Evolutionary conservation across 352 stramenopile genomes (phyloP).

Genomic region (Pythium rishiriense): DNA sequence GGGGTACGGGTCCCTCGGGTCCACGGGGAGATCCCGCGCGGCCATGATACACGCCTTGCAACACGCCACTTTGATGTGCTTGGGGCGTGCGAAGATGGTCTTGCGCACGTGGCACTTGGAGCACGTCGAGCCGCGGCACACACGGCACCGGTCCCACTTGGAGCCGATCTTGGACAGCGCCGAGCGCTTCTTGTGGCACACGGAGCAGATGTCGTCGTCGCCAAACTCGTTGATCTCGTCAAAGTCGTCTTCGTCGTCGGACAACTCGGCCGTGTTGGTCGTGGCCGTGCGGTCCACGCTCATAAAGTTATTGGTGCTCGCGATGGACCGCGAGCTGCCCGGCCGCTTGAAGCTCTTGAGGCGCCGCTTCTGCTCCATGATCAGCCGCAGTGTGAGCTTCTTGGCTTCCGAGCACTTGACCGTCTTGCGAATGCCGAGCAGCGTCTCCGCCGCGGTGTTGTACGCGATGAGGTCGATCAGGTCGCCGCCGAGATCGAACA

Average conservation of each 20-base stretch:
- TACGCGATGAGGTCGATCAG: constrained; percentile 43
- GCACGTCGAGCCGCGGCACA: constrained; percentile 44
- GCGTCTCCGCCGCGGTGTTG: constrained; percentile 41
- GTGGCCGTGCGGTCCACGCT: constrained; percentile 13
- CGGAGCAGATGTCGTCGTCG: constrained; percentile 18
- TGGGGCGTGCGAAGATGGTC: constrained; percentile 35
- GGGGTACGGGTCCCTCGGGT: constrained; percentile 49
- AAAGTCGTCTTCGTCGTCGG: not conserved
- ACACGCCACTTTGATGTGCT: constrained; percentile 41
- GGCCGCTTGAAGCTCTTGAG: constrained; percentile 6
- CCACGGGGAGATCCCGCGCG: constrained; percentile 36
- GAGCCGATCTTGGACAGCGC: constrained; percentile 22
- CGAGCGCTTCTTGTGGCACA: constrained; percentile 25
- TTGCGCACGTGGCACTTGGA: constrained; percentile 55
- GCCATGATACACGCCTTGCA: constrained; percentile 55
- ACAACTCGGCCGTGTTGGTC: not conserved
- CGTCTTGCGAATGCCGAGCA: constrained; percentile 37
- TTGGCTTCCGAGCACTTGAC: constrained; percentile 45
- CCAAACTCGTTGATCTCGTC: not conserved
- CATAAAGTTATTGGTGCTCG: not conserved
- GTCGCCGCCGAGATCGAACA: constrained; percentile 50
- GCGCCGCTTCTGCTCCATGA: constrained; percentile 11
- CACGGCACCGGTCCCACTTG: constrained; percentile 31
- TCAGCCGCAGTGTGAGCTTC: constrained; percentile 36
- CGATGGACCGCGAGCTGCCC: not conserved